Base-by-base conservation (phyloP, 2,329 filamentous ascomycete species). In the Furcasterigmium sp. region DNA sequence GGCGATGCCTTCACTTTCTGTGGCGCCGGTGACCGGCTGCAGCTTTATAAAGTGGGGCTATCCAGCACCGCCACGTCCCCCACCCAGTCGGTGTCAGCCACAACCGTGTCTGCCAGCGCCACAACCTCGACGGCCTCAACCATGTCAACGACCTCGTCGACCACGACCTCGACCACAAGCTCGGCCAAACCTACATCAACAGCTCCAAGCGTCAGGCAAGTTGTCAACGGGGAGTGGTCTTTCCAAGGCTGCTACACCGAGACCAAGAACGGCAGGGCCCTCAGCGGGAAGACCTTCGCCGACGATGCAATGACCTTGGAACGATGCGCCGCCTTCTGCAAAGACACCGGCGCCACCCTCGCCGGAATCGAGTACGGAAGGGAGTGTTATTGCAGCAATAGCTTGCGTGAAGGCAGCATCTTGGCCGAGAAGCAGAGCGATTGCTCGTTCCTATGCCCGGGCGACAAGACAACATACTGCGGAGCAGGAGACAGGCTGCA, bases 311-410 rank as follows among this genome's bases (percentile, higher is more conserved):
- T 72, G 54, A 67, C 59, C 49, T 68, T 63, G 55, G 65, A 62
- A 39, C 67, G 65, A 18, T 79, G 76, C 52, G 62, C 75, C 39
- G 55, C 60, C 5, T 69, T 72, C 55, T 81, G 77, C 56, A 58
- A 67, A 8, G 50, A 17, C 25, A 25, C 14, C 23, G 21, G 50
- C 26, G 13, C 38, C 11, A 8, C 30, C 20, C 38, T 40, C 34
- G 41, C 42, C 39, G 50, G 50, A 13, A 37, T 46, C 13, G 48
- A 52, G 45, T 51, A 49, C 23, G 46, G 45, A 32, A 14, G 35
- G n/a, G 52, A 54, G 34, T 53, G 51, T 41, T 53, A 49, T 43
- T 53, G 51, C 26, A 47, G 46, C 30, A 47, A 46, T 17, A n/a
- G 17, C 56, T 53, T 5, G 3, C 29, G 30, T 3, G 26, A 41